A percentile compares a stretch with the other conserved stretches of the same genome.
These are phyloP conservation scores for Beauveria australis DNA, from an alignment of 2,329 filamentous ascomycete species.

Conservation along the genomic window DNA sequence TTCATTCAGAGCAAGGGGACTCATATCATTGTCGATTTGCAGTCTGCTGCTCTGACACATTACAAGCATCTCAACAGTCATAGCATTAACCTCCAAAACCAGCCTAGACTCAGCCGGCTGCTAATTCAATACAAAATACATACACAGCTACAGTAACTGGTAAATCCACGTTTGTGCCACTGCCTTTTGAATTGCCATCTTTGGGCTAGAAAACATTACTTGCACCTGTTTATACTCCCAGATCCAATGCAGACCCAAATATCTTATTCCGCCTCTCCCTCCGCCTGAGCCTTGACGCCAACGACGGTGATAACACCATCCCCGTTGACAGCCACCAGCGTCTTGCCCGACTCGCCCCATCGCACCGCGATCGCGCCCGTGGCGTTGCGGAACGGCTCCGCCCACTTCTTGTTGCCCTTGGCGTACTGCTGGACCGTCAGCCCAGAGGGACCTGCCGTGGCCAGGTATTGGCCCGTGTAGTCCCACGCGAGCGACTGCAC, in stretches of 20 bases:
- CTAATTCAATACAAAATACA: not conserved
- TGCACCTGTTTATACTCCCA: not conserved
- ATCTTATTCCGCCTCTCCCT: not conserved
- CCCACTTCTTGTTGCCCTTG: conserved; percentile 83
- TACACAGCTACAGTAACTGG: not conserved
- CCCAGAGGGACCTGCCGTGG: conserved; percentile 70
- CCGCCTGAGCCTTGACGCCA: conserved; percentile 38
- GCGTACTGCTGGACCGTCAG: conserved; percentile 83
- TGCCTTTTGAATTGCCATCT: not conserved
- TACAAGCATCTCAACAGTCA: too few relatives aligned
- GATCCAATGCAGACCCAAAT: not conserved
- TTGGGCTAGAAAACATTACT: conserved; percentile 2
- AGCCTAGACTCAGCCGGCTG: not conserved
- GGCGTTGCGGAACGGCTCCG: conserved; percentile 71
- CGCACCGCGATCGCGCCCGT: conserved; percentile 63
- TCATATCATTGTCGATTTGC: too few relatives aligned
- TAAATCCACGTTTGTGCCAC: not conserved
- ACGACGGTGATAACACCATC: conserved; percentile 71
- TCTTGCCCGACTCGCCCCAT: conserved; percentile 71
- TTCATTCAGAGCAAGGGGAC: too few relatives aligned
- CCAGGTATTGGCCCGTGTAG: conserved; percentile 88
- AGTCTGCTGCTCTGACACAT: too few relatives aligned
- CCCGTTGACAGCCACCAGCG: conserved; percentile 63
- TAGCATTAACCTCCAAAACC: not conserved
- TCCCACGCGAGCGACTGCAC: conserved; percentile 79